A percentile compares a stretch with the other conserved stretches of the same genome.
Evolutionary conservation across 106 monocot species (phyloP).

Genomic region (Phalaenopsis aphrodite): DNA sequence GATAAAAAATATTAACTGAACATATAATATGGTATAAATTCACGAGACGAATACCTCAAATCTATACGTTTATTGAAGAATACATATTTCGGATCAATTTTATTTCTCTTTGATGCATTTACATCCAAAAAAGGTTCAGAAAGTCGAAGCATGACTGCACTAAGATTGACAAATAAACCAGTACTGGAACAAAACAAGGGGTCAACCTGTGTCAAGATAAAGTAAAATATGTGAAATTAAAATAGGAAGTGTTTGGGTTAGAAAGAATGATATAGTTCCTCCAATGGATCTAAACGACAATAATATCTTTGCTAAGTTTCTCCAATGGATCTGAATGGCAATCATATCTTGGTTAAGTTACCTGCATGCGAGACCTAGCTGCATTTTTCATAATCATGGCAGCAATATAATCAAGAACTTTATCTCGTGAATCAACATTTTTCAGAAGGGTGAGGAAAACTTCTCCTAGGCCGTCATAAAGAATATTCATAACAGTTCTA

Average conservation of each 20-base stretch:
- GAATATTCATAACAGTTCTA: constrained; percentile 72
- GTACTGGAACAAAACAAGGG: constrained; percentile 67
- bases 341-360: constrained; percentile 8
- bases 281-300: not conserved
- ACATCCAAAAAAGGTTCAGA: constrained; percentile 97
- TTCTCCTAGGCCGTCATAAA: constrained; percentile 83
- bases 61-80: constrained; percentile 63
- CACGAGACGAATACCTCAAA: constrained; percentile 35
- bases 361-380: constrained; percentile 85
- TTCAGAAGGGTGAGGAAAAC: constrained; percentile 64
- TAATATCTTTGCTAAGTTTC: not conserved
- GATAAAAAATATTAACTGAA: constrained; percentile 3
- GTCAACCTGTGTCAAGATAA: constrained; percentile 45
- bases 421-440: constrained; percentile 79
- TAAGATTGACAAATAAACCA: constrained; percentile 86
- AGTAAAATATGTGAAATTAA: not conserved
- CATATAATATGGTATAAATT: constrained; percentile 9
- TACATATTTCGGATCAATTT: constrained; percentile 77
- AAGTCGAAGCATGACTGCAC: constrained; percentile 91
- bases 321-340: not conserved
- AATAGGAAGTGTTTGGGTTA: not conserved
- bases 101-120: constrained; percentile 59
- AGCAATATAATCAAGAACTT: constrained; percentile 76
- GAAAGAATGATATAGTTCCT: not conserved
- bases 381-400: constrained; percentile 74